These are phyloP conservation scores for Pleurotus eryngii DNA, from an alignment of 768 basidiomycete species.

Conservation along the genomic window DNA sequence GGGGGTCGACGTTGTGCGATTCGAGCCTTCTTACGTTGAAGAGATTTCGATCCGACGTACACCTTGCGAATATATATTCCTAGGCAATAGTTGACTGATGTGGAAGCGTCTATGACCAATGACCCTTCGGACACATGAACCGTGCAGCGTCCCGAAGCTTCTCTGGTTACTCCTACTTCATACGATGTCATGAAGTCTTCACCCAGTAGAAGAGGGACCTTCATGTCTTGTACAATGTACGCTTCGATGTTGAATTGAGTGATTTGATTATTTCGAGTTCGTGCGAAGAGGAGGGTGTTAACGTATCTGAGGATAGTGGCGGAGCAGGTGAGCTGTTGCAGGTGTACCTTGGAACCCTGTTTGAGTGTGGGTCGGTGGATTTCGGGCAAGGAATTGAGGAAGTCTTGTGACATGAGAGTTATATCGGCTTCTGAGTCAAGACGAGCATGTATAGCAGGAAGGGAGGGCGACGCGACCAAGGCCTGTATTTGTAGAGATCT, in stretches of 20 bases:
- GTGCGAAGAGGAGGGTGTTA: constrained; percentile 7
- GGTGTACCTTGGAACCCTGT: neutral
- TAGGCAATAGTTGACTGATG: constrained; percentile 1
- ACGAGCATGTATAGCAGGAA: neutral
- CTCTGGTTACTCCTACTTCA: constrained; percentile 14
- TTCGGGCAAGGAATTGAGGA: neutral
- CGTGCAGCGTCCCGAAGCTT: constrained; percentile 1
- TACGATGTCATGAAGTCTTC: constrained; percentile 24
- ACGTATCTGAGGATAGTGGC: constrained; percentile 18
- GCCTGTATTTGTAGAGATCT: constrained; percentile 9
- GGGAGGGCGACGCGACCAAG: neutral
- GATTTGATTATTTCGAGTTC: neutral
- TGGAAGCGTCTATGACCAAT: constrained; percentile 2
- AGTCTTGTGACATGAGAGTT: constrained; percentile 12
- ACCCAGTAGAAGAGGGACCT: constrained; percentile 22
- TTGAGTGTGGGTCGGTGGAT: neutral
- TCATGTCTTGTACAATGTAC: constrained; percentile 23
- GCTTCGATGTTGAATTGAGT: constrained; percentile 16
- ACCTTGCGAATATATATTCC: neutral
- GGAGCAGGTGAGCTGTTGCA: neutral
- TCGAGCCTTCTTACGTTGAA: too few relatives aligned
- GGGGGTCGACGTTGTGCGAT: too few relatives aligned
- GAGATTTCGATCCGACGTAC: too few relatives aligned
- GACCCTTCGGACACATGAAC: neutral
- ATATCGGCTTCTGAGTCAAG: constrained; percentile 13